phyloP scores from a whole-genome alignment of 2,329 filamentous ascomycete genomes.

The Lecanicillium sp. region DNA sequence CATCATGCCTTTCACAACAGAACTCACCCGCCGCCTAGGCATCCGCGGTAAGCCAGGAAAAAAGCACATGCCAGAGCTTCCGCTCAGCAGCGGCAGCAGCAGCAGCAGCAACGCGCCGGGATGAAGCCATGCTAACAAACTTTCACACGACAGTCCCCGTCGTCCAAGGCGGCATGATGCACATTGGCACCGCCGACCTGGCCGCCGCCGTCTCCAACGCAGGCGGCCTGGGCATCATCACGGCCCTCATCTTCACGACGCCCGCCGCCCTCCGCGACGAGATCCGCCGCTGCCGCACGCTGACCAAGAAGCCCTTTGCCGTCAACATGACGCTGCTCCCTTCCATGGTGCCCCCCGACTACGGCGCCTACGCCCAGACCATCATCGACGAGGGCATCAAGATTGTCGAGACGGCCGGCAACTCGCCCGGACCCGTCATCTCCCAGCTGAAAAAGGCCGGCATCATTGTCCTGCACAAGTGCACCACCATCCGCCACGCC shows the following conservation, averaged over 20 bases:
- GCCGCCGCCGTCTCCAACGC: slow-evolving; percentile 72
- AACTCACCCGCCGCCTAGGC: slow-evolving; percentile 49
- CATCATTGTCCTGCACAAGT: slow-evolving; percentile 86
- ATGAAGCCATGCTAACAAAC: background rate
- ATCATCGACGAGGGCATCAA: slow-evolving; percentile 88
- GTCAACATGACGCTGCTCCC: slow-evolving; percentile 95
- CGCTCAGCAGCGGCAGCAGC: background rate
- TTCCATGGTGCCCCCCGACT: slow-evolving; percentile 82
- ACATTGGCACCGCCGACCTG: slow-evolving; percentile 74
- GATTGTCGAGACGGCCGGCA: slow-evolving; percentile 89
- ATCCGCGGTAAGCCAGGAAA: slow-evolving; percentile 45
- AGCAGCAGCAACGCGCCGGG: background rate
- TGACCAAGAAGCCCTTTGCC: slow-evolving; percentile 76
- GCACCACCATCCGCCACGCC: slow-evolving; percentile 91
- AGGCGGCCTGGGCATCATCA: slow-evolving; percentile 77
- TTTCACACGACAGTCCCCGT: slow-evolving; percentile 53
- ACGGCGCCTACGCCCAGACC: slow-evolving; percentile 82
- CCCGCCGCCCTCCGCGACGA: slow-evolving; percentile 89
- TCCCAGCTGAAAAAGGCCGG: slow-evolving; percentile 74
- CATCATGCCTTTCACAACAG: slow-evolving; percentile 50
- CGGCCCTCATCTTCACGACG: slow-evolving; percentile 84
- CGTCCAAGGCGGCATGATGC: slow-evolving; percentile 83
- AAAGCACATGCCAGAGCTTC: slow-evolving; percentile 6
- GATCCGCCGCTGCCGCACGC: slow-evolving; percentile 75
- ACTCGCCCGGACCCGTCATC: slow-evolving; percentile 84